Evolutionary conservation across 805 yeast species (phyloP).

Genomic region (Saturnispora dispora): DNA sequence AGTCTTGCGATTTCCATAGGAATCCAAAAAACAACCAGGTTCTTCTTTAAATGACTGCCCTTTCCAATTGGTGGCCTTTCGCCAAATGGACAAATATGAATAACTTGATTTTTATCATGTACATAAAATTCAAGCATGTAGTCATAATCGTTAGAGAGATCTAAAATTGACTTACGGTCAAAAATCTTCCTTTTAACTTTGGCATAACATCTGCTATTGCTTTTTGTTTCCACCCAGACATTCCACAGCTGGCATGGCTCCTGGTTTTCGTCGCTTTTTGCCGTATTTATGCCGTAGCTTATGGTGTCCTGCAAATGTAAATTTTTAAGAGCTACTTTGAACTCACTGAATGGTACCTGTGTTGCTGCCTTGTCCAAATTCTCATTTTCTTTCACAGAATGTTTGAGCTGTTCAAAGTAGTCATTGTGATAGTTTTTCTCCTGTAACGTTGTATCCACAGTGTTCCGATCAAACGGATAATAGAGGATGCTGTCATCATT

Average conservation of each 20-base stretch:
- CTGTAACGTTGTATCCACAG: background rate
- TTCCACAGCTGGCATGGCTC: slow-evolving; percentile 9
- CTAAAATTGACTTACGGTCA: background rate
- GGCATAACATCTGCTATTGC: background rate
- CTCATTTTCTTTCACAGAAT: background rate
- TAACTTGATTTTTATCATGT: slow-evolving; percentile 2
- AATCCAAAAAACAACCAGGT: background rate
- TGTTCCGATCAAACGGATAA: background rate
- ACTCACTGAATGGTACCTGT: background rate
- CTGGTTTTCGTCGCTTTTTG: background rate
- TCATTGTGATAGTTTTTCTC: background rate
- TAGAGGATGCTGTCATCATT: slow-evolving; percentile 3
- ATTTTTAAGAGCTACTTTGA: background rate
- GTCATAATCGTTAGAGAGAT: background rate
- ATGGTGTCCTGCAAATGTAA: background rate
- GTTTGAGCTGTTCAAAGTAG: background rate
- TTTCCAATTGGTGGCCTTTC: slow-evolving; percentile 5
- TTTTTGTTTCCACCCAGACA: slow-evolving; percentile 7
- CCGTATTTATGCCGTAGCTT: background rate
- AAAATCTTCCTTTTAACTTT: slow-evolving; percentile 1
- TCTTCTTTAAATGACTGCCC: background rate
- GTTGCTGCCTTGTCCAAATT: background rate
- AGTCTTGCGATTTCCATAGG: background rate
- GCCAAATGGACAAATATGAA: slow-evolving; percentile 6
- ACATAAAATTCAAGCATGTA: slow-evolving; percentile 8